Evolutionary conservation across 2,329 filamentous ascomycete species (phyloP).

Genomic region (Didymella arachidicola): DNA sequence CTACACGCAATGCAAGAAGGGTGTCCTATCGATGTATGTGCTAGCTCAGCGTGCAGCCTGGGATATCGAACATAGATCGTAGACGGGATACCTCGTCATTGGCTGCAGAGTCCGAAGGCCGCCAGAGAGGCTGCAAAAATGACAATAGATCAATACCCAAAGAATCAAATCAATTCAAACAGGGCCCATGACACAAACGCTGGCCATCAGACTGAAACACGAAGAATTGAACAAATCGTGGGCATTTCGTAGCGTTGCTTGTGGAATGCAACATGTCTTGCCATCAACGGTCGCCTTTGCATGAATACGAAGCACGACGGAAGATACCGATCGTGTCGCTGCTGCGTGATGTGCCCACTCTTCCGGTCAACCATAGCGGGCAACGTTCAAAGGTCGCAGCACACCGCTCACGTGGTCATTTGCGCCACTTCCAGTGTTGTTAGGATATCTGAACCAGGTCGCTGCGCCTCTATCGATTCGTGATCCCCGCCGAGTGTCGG

Average conservation of each 20-base stretch:
- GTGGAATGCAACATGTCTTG: background rate
- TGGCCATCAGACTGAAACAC: background rate
- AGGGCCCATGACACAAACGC: background rate
- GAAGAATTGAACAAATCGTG: background rate
- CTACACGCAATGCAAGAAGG: background rate
- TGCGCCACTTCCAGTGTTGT: constrained; percentile 5
- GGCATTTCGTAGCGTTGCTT: background rate
- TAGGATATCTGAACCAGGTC: constrained; percentile 1
- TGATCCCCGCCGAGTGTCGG: constrained; percentile 15
- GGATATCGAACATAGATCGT: background rate
- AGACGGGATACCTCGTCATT: background rate
- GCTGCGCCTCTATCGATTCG: constrained; percentile 30
- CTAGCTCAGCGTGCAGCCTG: background rate
- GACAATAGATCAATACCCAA: background rate
- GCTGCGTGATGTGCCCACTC: background rate
- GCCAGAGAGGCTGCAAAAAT: background rate
- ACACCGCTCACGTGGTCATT: background rate
- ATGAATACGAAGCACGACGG: background rate
- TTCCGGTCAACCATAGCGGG: background rate
- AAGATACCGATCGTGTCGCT: background rate
- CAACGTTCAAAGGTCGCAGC: background rate
- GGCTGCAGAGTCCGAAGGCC: constrained; percentile 9
- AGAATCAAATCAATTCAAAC: background rate
- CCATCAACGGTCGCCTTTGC: background rate
- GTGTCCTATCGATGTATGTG: background rate